Percentiles rank a stretch among this genome's conserved stretches.
Evolutionary conservation across 1,284 basidiomycete species (phyloP).

Genomic region (Boletus sp.): DNA sequence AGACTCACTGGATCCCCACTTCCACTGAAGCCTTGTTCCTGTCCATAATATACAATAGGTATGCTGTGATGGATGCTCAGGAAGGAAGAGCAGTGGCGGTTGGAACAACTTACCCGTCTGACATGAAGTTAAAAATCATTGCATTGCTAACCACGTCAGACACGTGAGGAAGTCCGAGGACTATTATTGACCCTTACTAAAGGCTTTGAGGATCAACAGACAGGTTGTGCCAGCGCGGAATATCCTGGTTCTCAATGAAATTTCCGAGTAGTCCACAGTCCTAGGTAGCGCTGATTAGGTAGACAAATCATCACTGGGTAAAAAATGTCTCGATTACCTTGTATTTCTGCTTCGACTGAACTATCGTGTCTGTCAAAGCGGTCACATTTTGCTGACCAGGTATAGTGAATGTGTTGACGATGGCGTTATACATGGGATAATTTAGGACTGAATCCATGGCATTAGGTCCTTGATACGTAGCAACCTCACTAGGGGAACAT

Average conservation of each 20-base stretch:
- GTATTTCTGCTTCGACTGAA: conserved; percentile 51
- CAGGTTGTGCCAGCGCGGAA: conserved; percentile 68
- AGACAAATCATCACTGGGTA: conserved; percentile 40
- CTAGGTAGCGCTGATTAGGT: conserved; percentile 48
- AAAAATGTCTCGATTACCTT: conserved; percentile 46
- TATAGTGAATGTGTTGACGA: conserved; percentile 59
- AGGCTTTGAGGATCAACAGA: conserved; percentile 60
- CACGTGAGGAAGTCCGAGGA: background rate
- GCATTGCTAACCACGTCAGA: conserved; percentile 47
- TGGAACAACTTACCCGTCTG: conserved; percentile 43
- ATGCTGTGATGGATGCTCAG: conserved; percentile 42
- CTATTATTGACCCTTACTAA: conserved; percentile 43
- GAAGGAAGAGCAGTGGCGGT: conserved; percentile 14
- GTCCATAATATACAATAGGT: conserved; percentile 79
- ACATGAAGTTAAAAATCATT: conserved; percentile 63
- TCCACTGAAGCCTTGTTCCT: conserved; percentile 66
- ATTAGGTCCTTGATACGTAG: conserved; percentile 44
- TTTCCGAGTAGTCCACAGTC: conserved; percentile 61
- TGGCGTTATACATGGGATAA: conserved; percentile 68
- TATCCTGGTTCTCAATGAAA: conserved; percentile 83
- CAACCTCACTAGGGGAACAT: conserved; percentile 28
- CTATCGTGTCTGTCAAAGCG: conserved; percentile 50
- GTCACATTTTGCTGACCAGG: conserved; percentile 63
- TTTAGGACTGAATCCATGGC: conserved; percentile 63
- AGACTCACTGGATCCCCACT: conserved; percentile 51